These are phyloP conservation scores for Parsonsia alboflavescens DNA, from an alignment of 257 asterid species.

Conservation along the genomic window DNA sequence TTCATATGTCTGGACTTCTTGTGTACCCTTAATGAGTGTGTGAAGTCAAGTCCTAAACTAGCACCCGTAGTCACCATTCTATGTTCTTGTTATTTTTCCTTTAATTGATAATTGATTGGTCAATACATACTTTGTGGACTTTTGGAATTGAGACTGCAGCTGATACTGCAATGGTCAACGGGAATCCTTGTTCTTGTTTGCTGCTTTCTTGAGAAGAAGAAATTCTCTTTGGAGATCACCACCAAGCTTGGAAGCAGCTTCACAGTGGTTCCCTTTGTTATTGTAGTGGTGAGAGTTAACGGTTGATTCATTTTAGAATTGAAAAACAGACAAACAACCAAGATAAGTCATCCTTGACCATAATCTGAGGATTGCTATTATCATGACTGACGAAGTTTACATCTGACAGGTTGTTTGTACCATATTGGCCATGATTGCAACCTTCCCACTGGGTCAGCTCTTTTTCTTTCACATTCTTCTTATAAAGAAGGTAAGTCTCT, in stretches of 20 bases:
- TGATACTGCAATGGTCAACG: conserved; percentile 90
- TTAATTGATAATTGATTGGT: conserved; percentile 39
- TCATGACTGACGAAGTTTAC: conserved; percentile 10
- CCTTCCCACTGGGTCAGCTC: conserved; percentile 88
- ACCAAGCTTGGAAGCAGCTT: conserved; percentile 96
- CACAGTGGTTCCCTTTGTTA: conserved; percentile 75
- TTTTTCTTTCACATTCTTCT: conserved; percentile 98
- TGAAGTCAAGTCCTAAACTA: not conserved
- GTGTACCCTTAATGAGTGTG: not conserved
- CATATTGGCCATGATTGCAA: conserved; percentile 94
- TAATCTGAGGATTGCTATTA: not conserved
- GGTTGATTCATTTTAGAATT: not conserved
- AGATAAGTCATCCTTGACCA: not conserved
- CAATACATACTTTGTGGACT: conserved; percentile 34
- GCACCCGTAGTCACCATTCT: conserved; percentile 6
- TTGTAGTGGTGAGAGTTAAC: conserved; percentile 75
- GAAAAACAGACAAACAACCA: not conserved
- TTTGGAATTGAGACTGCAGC: conserved; percentile 89
- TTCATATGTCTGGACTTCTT: not conserved
- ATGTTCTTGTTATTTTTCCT: conserved; percentile 30
- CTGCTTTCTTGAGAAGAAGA: conserved; percentile 79
- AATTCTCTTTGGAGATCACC: conserved; percentile 59
- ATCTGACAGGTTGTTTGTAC: conserved; percentile 79
- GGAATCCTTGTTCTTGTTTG: conserved; percentile 80
- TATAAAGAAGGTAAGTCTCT: conserved; percentile 64